phyloP scores from a whole-genome alignment of 2,329 filamentous ascomycete species.

The Graphium sp. region DNA sequence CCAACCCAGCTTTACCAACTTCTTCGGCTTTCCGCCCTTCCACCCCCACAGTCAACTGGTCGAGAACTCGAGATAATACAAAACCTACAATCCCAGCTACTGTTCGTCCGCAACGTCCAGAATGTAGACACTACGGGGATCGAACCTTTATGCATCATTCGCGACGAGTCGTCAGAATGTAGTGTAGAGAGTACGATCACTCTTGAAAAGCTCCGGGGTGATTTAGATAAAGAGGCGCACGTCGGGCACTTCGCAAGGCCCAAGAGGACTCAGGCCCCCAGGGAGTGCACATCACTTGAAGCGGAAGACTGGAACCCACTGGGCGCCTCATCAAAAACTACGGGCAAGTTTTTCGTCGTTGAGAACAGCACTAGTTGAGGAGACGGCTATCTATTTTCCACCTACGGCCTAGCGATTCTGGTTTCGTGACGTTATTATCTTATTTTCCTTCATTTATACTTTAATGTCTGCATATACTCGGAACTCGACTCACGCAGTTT shows the following conservation, averaged over 20 bases:
- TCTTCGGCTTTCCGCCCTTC: constrained; percentile 76
- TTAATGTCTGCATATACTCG: no score
- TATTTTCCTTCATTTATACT: no score
- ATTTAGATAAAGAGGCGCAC: constrained; percentile 41
- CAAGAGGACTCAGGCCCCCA: constrained; percentile 15
- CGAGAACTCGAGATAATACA: constrained; percentile 57
- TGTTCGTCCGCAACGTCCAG: constrained; percentile 81
- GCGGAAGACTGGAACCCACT: constrained; percentile 57
- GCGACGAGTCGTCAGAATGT: constrained; percentile 58
- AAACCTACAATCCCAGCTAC: constrained; percentile 66
- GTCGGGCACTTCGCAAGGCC: constrained; percentile 36
- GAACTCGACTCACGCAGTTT: no score
- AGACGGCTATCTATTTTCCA: no score
- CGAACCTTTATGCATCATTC: constrained; percentile 58
- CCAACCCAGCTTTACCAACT: constrained; percentile 62
- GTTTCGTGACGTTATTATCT: no score
- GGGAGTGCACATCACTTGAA: no score
- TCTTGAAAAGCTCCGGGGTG: constrained; percentile 35
- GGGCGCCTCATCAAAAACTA: constrained; percentile 44
- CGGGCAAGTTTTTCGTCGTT: constrained; percentile 64
- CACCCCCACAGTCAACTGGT: constrained; percentile 41
- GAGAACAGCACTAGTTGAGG: constrained; percentile 46
- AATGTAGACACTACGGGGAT: constrained; percentile 54
- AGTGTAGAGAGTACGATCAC: constrained; percentile 43
- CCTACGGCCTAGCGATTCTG: no score